Percentiles rank a stretch among this genome's conserved stretches.
These are phyloP conservation scores for Artemisia princeps DNA, from an alignment of 140 eudicot genomes.

Conservation along the genomic window DNA sequence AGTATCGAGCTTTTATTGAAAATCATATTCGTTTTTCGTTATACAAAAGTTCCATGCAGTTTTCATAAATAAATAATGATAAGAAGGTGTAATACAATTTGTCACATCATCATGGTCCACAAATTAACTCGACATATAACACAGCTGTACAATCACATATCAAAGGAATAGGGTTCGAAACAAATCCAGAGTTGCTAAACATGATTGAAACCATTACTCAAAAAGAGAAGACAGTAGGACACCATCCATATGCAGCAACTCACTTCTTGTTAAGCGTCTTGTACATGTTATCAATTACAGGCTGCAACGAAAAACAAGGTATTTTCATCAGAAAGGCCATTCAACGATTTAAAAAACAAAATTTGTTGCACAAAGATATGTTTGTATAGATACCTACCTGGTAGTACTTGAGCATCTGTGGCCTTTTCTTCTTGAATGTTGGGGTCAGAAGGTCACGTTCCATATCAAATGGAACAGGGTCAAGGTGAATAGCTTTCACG, in stretches of 20 bases:
- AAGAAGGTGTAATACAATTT: background rate
- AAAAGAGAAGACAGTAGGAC: background rate
- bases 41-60: conserved; percentile 1
- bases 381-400: conserved; percentile 36
- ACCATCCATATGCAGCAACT: conserved; percentile 18
- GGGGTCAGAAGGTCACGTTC: conserved; percentile 99
- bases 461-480: conserved; percentile 85
- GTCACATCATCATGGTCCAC: background rate
- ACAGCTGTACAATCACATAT: conserved; percentile 27
- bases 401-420: conserved; percentile 81
- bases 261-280: conserved; percentile 32
- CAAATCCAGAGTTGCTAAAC: conserved; percentile 11
- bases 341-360: background rate
- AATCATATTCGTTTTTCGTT: background rate
- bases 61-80: background rate
- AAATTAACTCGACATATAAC: conserved; percentile 12
- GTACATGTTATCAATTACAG: conserved; percentile 35
- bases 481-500: conserved; percentile 79
- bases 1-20: too few species aligned
- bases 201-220: conserved; percentile 8
- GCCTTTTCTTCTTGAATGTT: conserved; percentile 94
- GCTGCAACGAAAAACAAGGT: conserved; percentile 5
- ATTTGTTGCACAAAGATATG: background rate
- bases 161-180: conserved; percentile 16
- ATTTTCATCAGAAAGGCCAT: conserved; percentile 34